phyloP scores from a whole-genome alignment of 495 filamentous ascomycete species.

The Collariella sp. region DNA sequence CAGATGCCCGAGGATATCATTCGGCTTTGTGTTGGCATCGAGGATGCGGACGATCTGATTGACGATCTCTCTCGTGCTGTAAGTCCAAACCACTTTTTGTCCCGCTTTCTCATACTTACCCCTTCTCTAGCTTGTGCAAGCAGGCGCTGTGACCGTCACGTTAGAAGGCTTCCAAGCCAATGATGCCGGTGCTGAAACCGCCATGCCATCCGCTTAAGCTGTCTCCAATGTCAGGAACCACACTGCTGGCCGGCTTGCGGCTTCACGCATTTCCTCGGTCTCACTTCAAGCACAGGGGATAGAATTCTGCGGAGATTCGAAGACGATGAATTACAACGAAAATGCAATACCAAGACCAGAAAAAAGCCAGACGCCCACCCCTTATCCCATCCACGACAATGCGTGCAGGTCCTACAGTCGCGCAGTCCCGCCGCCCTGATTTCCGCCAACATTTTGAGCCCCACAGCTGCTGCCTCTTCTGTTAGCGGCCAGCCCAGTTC shows the following conservation, averaged over 20 bases:
- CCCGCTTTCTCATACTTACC: background rate
- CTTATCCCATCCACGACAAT: background rate
- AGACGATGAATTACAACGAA: slow-evolving; percentile 7
- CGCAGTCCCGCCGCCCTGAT: background rate
- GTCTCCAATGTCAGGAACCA: background rate
- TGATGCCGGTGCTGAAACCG: slow-evolving; percentile 14
- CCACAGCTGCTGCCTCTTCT: background rate
- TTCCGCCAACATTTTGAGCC: background rate
- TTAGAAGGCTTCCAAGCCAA: slow-evolving; percentile 65
- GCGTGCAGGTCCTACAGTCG: background rate
- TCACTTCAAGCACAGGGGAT: background rate
- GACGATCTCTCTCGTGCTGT: slow-evolving; percentile 87
- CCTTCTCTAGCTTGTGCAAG: slow-evolving; percentile 68
- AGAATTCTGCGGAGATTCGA: background rate
- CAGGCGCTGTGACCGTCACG: slow-evolving; percentile 80
- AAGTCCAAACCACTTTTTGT: slow-evolving; percentile 37
- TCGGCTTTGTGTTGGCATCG: slow-evolving; percentile 89
- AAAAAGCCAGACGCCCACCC: background rate
- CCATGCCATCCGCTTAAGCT: slow-evolving; percentile 11
- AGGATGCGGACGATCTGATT: slow-evolving; percentile 86
- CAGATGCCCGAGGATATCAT: slow-evolving; percentile 95
- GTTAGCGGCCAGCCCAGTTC: background rate
- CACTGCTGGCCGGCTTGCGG: background rate
- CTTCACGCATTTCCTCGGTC: background rate
- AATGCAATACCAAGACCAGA: background rate